Conservation (phyloP, 2,329 filamentous ascomycete genomes). For the Lizonia empirigonia region DNA sequence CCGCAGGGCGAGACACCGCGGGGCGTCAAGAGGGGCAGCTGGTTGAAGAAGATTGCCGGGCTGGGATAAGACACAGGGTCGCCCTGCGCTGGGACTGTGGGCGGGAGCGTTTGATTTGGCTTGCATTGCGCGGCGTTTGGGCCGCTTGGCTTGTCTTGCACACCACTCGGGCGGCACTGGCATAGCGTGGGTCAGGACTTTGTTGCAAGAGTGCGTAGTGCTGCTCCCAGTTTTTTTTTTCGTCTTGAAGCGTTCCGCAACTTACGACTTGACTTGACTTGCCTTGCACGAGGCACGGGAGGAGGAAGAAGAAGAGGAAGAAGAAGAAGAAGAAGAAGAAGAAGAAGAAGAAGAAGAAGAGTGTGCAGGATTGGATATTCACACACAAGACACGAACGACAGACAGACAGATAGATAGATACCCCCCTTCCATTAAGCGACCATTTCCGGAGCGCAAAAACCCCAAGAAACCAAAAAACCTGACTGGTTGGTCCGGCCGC, state of each 20-base stretch:
- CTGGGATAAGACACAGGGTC: too few relatives aligned
- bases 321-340: neutral
- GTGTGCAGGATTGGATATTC: too few relatives aligned
- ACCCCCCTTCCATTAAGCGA: constrained; percentile 9
- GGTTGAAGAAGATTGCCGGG: constrained; percentile 55
- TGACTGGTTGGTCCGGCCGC: too few relatives aligned
- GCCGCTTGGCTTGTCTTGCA: neutral
- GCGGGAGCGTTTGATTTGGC: too few relatives aligned
- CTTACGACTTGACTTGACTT: neutral
- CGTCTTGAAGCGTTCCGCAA: neutral
- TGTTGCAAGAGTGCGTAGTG: neutral
- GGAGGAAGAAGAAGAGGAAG: neutral
- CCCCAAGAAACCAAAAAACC: too few relatives aligned
- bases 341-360: neutral
- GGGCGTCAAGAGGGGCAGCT: constrained; percentile 51
- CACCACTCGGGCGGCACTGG: neutral
- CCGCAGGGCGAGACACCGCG: constrained; percentile 37
- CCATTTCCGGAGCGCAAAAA: too few relatives aligned
- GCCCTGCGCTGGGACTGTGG: too few relatives aligned
- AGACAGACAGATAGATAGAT: constrained; percentile 15
- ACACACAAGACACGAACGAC: too few relatives aligned
- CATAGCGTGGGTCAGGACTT: neutral
- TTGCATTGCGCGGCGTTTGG: constrained; percentile 21
- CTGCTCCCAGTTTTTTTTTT: neutral
- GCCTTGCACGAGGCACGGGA: neutral